Evolutionary conservation across 2,329 filamentous ascomycete species (phyloP), one percentile per base, ranked within the genome.

Genomic region (Nemania bipapillata): DNA sequence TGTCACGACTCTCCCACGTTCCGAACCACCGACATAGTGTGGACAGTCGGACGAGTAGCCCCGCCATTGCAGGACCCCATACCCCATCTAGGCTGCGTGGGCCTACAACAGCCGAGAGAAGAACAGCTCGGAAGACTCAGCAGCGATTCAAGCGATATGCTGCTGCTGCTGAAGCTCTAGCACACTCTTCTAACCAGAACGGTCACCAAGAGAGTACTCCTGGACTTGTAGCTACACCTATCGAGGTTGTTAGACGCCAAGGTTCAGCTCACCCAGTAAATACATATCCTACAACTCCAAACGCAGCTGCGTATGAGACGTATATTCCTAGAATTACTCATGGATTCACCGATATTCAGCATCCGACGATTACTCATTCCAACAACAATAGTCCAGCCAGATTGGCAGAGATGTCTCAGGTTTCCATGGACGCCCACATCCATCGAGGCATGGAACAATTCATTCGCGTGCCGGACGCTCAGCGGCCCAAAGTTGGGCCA

Each of bases 81-180:
- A 73, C 74, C n/a, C 71, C 73, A 32, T 66, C 72, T 49, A 71
- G 72, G 56, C 73, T 74, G 37, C 77, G 70, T 24, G 71, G 63
- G 7, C 63, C 73, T 55, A 70, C 74, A 28, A 76, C 68, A 49
- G 74, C 72, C 28, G 77, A 79, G 59, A 75, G 66, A 45, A 75
- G 66, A 64, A 74, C 59, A 15, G 76, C 76, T 55, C 75, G 75
- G 54, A 76, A 75, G 66, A 74, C 75, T 15, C 75, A 74, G 53
- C 68, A 75, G 70, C 76, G 77, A 35, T 79, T 79, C 70, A 79
- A 76, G 68, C 75, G 77, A 75, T 79, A 79, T 66, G 77, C 77
- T 68, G 76, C 76, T 56, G 76, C 77, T 37, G 77, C 77, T 63
- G 74, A 79, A 68, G 75, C 75, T 49, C 72, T 78, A 26, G 74